phyloP scores from a whole-genome alignment of 371 early-diverging fungal species.

The Syncephalis fuscata region DNA sequence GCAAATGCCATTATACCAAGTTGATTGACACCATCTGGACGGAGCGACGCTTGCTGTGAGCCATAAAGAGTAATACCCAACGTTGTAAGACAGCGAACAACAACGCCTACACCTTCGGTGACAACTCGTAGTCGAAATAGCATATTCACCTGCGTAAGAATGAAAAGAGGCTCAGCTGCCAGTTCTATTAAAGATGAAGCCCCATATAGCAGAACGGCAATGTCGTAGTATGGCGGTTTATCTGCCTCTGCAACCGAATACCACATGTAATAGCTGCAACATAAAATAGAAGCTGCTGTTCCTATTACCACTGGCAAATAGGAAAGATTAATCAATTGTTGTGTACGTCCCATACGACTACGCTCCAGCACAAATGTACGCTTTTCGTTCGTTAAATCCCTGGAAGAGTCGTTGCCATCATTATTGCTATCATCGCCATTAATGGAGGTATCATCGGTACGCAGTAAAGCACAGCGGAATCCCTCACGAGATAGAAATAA shows the following conservation, averaged over 20 bases:
- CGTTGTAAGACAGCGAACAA: constrained; percentile 49
- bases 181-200: constrained; percentile 59
- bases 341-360: background rate
- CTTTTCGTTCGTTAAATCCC: too few species aligned
- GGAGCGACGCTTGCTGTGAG: constrained; percentile 7
- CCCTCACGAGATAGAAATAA: constrained; percentile 86
- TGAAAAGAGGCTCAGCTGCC: constrained; percentile 66
- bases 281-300: constrained; percentile 2
- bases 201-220: constrained; percentile 30
- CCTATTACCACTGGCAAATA: constrained; percentile 7
- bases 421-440: background rate
- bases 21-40: constrained; percentile 14
- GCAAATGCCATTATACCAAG: constrained; percentile 61
- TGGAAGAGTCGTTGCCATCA: too few species aligned
- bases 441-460: constrained; percentile 2
- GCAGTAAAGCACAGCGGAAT: constrained; percentile 64
- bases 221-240: constrained; percentile 3
- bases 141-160: constrained; percentile 47
- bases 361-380: background rate
- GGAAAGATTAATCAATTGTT: constrained; percentile 7
- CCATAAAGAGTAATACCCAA: constrained; percentile 41
- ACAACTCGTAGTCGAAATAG: constrained; percentile 60
- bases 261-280: constrained; percentile 3
- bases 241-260: constrained; percentile 2
- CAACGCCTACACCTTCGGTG: constrained; percentile 64